Base-by-base conservation (phyloP, 176 grass and related monocot species). In the Aegilops sharonensis region DNA sequence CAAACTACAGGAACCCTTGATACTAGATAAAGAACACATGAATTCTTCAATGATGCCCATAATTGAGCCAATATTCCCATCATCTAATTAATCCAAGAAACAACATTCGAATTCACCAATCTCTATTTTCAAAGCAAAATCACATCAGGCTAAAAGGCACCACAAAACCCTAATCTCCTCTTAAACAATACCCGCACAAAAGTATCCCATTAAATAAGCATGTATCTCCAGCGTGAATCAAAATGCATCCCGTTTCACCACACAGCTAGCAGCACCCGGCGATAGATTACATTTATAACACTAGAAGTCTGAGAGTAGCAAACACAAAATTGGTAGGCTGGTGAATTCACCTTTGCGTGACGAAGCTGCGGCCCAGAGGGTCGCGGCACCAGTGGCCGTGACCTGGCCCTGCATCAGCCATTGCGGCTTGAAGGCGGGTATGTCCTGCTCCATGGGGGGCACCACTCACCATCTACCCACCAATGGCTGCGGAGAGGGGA, bases 391-490 rank as follows among this genome's bases (percentile, higher is more conserved):
- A 61, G 81, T 81, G 82, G 84, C 59, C 4, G 54, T 79, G 71
- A 23, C 73, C 29, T 60, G 77, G 13, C 60, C 80, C 66, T 70
- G 78, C 72, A 78, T 77, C 82, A 92, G 82, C 93, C 93, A 95
- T 84, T 89, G 79, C 9, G 93, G 93, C 89, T 92, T 88, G 8
- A 92, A 89, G 24, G 81, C 29, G 8, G 67, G 88, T 76, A 57
- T 83, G 39, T 80, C 82, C 85, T 79, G 86, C 77, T 91, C 93
- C 93, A 95, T 95, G 68, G 73, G 70, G 11, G 87, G 85, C 79
- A 77, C 89, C 80, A 72, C 72, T 91, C 91, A 95, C 54, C 84
- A 86, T 94, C 92, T 88, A 95, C 86, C 81, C 86, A 78, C 82
- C 34, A 15, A 18, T 27, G 78, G 42, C 56, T 72, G 82, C 68